Conservation (phyloP, 225 moss, liverwort and hornwort genomes). For the Bryoerythrophyllum caledonicum region DNA sequence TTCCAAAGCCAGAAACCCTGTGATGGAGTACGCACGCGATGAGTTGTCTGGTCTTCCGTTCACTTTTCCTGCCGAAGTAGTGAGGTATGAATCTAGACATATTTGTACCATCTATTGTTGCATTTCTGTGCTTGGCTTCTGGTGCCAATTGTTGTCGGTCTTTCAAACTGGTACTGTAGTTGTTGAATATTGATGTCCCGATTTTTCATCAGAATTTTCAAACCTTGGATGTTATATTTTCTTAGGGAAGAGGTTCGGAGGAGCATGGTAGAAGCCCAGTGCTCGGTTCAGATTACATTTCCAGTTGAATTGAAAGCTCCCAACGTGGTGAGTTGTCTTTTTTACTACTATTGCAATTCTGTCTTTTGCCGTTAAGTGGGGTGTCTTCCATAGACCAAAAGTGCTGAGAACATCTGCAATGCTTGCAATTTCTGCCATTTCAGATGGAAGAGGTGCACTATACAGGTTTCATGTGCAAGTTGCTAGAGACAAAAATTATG, state of each 20-base stretch:
- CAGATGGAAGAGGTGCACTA: conserved; percentile 97
- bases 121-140: neutral
- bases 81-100: conserved; percentile 53
- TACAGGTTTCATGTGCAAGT: conserved; percentile 87
- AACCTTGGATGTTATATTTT: conserved; percentile 13
- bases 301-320: conserved; percentile 86
- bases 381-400: neutral
- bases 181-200: neutral
- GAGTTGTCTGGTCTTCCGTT: conserved; percentile 80
- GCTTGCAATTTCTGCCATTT: conserved; percentile 12
- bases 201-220: neutral
- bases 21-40: conserved; percentile 81
- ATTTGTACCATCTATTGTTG: neutral
- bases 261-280: conserved; percentile 93
- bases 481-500: conserved; percentile 92
- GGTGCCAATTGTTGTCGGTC: neutral
- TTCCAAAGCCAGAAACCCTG: conserved; percentile 67
- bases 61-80: conserved; percentile 85
- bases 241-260: conserved; percentile 89
- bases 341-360: neutral
- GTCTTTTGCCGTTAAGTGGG: neutral
- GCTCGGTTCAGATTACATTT: conserved; percentile 93
- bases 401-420: conserved; percentile 20
- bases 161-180: neutral
- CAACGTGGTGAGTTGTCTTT: conserved; percentile 65